phyloP scores from a whole-genome alignment of 1,284 basidiomycete genomes.

The Malassezia dermatis region DNA sequence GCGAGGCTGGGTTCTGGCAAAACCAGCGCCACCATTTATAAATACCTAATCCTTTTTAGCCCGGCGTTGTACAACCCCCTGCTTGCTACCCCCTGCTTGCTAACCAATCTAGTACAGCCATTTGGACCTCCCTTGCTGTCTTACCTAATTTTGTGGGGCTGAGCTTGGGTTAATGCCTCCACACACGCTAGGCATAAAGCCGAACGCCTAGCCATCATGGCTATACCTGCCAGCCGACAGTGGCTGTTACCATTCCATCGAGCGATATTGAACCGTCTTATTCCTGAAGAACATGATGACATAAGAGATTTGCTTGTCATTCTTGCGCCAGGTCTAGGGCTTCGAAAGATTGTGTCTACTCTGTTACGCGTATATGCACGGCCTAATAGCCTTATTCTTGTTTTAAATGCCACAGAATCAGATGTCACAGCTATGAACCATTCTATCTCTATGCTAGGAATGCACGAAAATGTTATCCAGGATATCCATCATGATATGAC shows the following conservation, averaged over 20 bases:
- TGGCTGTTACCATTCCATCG: conserved; percentile 40
- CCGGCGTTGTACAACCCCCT: not conserved
- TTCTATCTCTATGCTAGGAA: conserved; percentile 82
- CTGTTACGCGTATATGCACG: conserved; percentile 69
- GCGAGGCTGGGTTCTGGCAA: not conserved
- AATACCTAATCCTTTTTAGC: not conserved
- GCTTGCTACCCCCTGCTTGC: too few species aligned
- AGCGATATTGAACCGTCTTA: conserved; percentile 31
- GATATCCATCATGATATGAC: conserved; percentile 74
- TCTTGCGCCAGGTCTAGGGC: conserved; percentile 37
- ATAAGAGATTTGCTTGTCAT: conserved; percentile 52
- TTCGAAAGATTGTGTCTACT: conserved; percentile 36
- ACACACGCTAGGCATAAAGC: not conserved
- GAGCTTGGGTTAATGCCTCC: not conserved
- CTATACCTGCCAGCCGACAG: conserved; percentile 1
- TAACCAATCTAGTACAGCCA: not conserved
- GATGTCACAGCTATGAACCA: conserved; percentile 86
- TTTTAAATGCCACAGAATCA: conserved; percentile 70
- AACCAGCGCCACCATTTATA: not conserved
- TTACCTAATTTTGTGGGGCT: not conserved
- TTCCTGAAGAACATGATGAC: conserved; percentile 35
- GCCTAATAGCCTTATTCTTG: conserved; percentile 68
- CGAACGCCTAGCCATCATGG: not conserved
- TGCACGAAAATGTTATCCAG: conserved; percentile 71
- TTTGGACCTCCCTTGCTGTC: not conserved